Conservation (phyloP, 441 rosid species). For the Bruguiera hainesii region DNA sequence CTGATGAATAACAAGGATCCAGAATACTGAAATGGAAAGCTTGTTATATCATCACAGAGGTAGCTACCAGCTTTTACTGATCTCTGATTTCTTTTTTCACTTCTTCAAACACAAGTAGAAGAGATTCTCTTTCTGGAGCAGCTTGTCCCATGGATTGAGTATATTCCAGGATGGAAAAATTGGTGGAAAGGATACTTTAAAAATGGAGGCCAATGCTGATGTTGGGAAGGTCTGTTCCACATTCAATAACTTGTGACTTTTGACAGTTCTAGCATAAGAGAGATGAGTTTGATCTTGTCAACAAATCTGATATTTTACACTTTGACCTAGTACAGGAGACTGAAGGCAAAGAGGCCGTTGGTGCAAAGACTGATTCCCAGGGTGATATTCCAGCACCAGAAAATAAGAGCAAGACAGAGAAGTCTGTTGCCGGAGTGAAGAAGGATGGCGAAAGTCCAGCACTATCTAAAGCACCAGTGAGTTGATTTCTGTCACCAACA, state of each 20-base stretch:
- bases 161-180: conserved; percentile 74
- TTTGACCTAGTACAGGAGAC: conserved; percentile 32
- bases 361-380: conserved; percentile 56
- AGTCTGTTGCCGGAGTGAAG: conserved; percentile 48
- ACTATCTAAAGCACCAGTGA: conserved; percentile 61
- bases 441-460: conserved; percentile 60
- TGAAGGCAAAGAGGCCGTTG: conserved; percentile 38
- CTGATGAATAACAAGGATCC: conserved; percentile 72
- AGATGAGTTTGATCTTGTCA: neutral
- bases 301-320: neutral
- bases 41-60: conserved; percentile 83
- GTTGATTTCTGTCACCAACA: conserved; percentile 18
- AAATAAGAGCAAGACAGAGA: conserved; percentile 48
- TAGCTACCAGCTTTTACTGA: conserved; percentile 17
- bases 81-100: neutral
- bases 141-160: conserved; percentile 90
- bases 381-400: conserved; percentile 43
- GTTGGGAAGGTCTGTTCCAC: conserved; percentile 46
- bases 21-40: conserved; percentile 92
- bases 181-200: conserved; percentile 52
- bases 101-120: neutral
- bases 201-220: conserved; percentile 65
- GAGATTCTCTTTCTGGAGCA: conserved; percentile 29
- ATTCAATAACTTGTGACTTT: neutral
- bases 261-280: neutral